Percentiles rank a stretch among this genome's conserved stretches.
These are phyloP conservation scores for Aureobasidium sp. DNA, from an alignment of 2,329 filamentous ascomycete genomes.

Conservation along the genomic window DNA sequence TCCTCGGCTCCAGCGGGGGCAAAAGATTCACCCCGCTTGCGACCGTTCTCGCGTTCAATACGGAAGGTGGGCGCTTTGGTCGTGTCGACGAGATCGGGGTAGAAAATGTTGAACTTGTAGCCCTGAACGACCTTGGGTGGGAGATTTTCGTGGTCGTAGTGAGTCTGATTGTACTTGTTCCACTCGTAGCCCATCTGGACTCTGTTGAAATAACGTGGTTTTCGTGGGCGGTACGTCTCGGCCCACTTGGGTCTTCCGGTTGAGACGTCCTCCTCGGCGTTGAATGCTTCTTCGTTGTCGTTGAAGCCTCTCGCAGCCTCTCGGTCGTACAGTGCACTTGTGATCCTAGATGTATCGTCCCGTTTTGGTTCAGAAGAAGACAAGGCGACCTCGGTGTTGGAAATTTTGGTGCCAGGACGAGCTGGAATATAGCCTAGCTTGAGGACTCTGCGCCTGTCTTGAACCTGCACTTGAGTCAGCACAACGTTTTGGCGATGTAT, in stretches of 20 bases:
- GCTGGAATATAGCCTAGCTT: constrained; percentile 63
- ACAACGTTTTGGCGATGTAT: background rate
- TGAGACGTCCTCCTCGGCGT: constrained; percentile 74
- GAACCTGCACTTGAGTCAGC: constrained; percentile 29
- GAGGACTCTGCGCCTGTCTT: constrained; percentile 53
- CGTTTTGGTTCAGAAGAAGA: constrained; percentile 31
- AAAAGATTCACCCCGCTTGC: constrained; percentile 83
- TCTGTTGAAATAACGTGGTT: constrained; percentile 94
- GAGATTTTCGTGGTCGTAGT: constrained; percentile 97
- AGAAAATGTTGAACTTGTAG: constrained; percentile 99
- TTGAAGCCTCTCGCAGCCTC: constrained; percentile 86
- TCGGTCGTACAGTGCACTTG: constrained; percentile 82
- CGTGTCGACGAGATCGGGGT: constrained; percentile 93
- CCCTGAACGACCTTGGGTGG: constrained; percentile 97
- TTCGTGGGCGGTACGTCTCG: constrained; percentile 77
- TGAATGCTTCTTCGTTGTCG: constrained; percentile 94
- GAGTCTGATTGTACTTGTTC: constrained; percentile 99
- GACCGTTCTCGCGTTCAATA: constrained; percentile 87
- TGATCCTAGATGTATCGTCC: constrained; percentile 72
- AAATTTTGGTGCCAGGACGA: background rate
- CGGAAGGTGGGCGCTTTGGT: constrained; percentile 90
- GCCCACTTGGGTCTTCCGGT: constrained; percentile 67
- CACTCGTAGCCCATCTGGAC: constrained; percentile 99
- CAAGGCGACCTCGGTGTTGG: background rate
- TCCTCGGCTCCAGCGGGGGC: constrained; percentile 93